Base-by-base conservation (phyloP, 148 eudicot genomes). In the Polygonum maritimum region DNA sequence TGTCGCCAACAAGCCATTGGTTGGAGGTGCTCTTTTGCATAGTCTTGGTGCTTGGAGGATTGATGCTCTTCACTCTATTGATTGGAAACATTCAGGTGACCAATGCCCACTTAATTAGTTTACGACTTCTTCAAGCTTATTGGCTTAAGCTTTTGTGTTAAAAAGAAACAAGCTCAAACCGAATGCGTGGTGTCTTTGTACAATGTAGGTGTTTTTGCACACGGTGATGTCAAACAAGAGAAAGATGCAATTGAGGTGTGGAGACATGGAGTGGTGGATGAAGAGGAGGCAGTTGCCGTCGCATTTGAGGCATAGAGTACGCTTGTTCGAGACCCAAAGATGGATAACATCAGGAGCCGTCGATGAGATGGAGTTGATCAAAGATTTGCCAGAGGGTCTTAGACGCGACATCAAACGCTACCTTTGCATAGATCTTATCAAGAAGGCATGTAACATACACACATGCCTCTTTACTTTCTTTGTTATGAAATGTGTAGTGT, bases 181-280 rank as follows among this genome's bases (percentile, higher is more conserved):
- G 8, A 75, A 22, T 31, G 4, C 26, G 12, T 8, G 31, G 31
- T 65, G 13, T 39, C 11, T 60, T 7, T 14, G 14, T 33, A 40
- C 60, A 13, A 41, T 4, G 7, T 48, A 85, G 88, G 82, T 85
- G 10, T 79, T 81, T 52, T 75, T 85, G 79, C 83, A 79, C 57
- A 78, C 81, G 12, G 81, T 79, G 16, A 73, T 75, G 75, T 76
- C 78, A 35, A 86, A 76, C 55, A 79, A 76, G 73, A 76, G 80
- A 58, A 72, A 79, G 60, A 76, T 75, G 71, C 85, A 86, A 63
- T 13, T 75, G 71, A 78, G 80, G 69, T 83, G 60, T 65, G 49
- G 81, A 10, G 82, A 86, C 69, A 74, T 81, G 76, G 82, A 86
- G 51, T 82, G 85, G 89, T 84, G 86, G 89, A 86, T 86, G 86